Evolutionary conservation across 2,329 filamentous ascomycete species (phyloP).

Genomic region (Zymoseptoria tritici): DNA sequence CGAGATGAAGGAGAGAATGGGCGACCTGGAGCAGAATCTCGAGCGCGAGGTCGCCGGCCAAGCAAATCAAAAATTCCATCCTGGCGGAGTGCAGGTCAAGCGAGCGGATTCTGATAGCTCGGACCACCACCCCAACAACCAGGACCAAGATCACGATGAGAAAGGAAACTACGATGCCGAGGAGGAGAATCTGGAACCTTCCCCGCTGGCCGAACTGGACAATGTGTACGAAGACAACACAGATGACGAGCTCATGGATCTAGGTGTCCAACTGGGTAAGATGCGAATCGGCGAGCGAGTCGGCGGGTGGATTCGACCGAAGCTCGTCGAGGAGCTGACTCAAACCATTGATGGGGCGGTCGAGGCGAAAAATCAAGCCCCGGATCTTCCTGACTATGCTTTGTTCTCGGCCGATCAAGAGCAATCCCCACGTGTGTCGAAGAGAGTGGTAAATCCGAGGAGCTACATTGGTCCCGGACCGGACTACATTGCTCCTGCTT

Average conservation of each 20-base stretch:
- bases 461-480: slow-evolving; percentile 56
- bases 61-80: slow-evolving; percentile 17
- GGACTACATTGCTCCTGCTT: slow-evolving; percentile 61
- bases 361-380: slow-evolving; percentile 16
- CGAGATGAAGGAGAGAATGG: slow-evolving; percentile 73
- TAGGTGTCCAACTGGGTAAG: slow-evolving; percentile 63
- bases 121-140: background rate
- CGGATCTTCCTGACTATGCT: slow-evolving; percentile 6
- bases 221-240: slow-evolving; percentile 59
- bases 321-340: slow-evolving; percentile 60
- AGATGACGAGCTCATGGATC: slow-evolving; percentile 62
- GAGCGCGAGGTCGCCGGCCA: slow-evolving; percentile 58
- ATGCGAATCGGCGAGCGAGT: slow-evolving; percentile 67
- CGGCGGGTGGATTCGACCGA: slow-evolving; percentile 63
- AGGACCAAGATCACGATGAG: slow-evolving; percentile 44
- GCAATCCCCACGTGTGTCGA: background rate
- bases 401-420: background rate
- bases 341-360: slow-evolving; percentile 22
- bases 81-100: slow-evolving; percentile 19
- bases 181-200: slow-evolving; percentile 53
- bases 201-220: slow-evolving; percentile 56
- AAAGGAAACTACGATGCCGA: slow-evolving; percentile 47
- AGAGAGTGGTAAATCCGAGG: slow-evolving; percentile 23
- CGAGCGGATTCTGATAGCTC: background rate
- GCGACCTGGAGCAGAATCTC: slow-evolving; percentile 60